phyloP scores from a whole-genome alignment of 202 grass and related monocot species.

The Sporobolus alterniflorus region DNA sequence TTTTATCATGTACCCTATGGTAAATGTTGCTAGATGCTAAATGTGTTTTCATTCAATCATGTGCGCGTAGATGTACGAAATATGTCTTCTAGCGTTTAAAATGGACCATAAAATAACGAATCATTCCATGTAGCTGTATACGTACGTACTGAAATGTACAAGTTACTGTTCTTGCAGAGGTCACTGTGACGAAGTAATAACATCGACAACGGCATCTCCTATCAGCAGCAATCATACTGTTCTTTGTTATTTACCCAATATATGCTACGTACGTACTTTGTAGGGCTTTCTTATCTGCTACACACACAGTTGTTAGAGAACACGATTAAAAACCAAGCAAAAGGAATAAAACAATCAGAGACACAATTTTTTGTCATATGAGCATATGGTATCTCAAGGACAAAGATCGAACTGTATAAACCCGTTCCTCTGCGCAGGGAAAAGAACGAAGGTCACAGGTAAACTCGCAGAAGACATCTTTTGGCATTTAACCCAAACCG shows the following conservation, averaged over 20 bases:
- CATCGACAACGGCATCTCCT: background rate
- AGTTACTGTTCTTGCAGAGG: background rate
- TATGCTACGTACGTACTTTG: background rate
- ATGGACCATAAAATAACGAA: conserved; percentile 42
- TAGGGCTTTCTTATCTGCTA: background rate
- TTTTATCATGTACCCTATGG: no score
- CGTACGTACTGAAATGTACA: background rate
- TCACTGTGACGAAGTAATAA: background rate
- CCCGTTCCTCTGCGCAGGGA: conserved; percentile 17
- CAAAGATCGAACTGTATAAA: conserved; percentile 30
- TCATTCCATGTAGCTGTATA: background rate
- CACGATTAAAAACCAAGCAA: conserved; percentile 22
- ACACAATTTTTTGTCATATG: conserved; percentile 24
- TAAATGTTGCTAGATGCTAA: no score
- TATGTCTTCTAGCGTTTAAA: background rate
- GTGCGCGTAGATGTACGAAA: background rate
- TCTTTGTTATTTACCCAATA: conserved; percentile 24
- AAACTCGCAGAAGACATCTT: conserved; percentile 37
- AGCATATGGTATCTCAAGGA: conserved; percentile 28
- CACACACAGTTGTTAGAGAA: background rate
- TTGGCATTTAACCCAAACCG: conserved; percentile 36
- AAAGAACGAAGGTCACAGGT: conserved; percentile 42
- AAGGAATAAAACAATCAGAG: conserved; percentile 31
- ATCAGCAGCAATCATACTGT: background rate
- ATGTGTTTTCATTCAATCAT: no score